These are phyloP conservation scores for Xylariaceae sp. DNA, from an alignment of 2,329 filamentous ascomycete genomes.

Conservation along the genomic window DNA sequence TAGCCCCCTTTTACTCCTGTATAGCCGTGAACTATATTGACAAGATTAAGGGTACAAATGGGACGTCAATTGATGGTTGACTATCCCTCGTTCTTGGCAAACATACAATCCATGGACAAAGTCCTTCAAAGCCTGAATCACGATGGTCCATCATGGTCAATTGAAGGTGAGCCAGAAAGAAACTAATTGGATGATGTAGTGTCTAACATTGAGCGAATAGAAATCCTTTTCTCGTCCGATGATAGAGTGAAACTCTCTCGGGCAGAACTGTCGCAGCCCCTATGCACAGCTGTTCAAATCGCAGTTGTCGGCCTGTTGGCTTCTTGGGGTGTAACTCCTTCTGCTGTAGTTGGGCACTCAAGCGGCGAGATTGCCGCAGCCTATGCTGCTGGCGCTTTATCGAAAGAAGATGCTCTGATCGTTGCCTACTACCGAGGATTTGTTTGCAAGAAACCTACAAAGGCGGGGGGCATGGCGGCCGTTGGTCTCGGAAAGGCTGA, in stretches of 20 bases:
- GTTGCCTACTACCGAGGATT: constrained; percentile 29
- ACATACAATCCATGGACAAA: too few species aligned
- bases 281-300: constrained; percentile 28
- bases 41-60: too few species aligned
- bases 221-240: not conserved
- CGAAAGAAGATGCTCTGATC: constrained; percentile 8
- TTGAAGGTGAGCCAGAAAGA: not conserved
- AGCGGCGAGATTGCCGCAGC: constrained; percentile 51
- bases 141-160: not conserved
- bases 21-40: too few species aligned
- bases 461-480: constrained; percentile 28
- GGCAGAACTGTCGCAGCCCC: constrained; percentile 8
- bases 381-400: constrained; percentile 44
- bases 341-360: constrained; percentile 36
- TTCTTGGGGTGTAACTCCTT: constrained; percentile 19
- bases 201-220: too few species aligned
- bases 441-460: not conserved
- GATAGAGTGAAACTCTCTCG: not conserved
- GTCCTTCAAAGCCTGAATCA: too few species aligned
- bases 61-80: not conserved
- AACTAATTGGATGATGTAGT: not conserved
- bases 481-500: constrained; percentile 13
- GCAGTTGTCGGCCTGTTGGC: constrained; percentile 22
- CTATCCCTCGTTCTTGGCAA: not conserved
- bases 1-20: too few species aligned